A percentile compares a stretch with the other conserved stretches of the same genome.
Conservation (phyloP, 2,329 filamentous ascomycete species). For the Chaetomiaceae sp. region DNA sequence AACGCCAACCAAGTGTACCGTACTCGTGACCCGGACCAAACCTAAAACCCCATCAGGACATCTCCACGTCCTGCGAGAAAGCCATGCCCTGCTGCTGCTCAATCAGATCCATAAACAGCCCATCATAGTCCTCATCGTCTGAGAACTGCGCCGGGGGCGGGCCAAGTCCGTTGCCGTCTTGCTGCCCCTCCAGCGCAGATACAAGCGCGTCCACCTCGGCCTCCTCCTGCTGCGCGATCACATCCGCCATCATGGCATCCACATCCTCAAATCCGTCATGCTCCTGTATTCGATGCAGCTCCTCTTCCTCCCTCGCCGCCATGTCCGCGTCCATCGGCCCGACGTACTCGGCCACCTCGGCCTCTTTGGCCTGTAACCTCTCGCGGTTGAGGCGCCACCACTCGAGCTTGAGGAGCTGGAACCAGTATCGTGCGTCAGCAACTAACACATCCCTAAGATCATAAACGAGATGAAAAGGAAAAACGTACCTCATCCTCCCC, state of each 20-base stretch:
- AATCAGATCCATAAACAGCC: constrained; percentile 61
- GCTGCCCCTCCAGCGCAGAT: constrained; percentile 40
- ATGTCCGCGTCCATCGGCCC: constrained; percentile 33
- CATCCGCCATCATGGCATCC: constrained; percentile 52
- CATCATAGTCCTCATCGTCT: constrained; percentile 59
- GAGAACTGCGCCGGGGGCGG: constrained; percentile 36
- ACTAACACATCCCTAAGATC: not conserved
- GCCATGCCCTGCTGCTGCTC: constrained; percentile 33
- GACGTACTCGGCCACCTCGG: not conserved
- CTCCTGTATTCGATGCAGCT: constrained; percentile 25
- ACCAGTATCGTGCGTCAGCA: not conserved
- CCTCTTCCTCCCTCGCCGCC: constrained; percentile 26
- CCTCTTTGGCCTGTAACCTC: constrained; percentile 36
- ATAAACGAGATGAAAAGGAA: not conserved
- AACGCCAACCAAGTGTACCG: not conserved
- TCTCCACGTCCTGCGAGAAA: constrained; percentile 44
- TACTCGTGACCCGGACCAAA: not conserved
- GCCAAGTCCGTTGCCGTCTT: constrained; percentile 17
- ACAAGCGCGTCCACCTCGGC: constrained; percentile 54
- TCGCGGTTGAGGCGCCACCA: constrained; percentile 38
- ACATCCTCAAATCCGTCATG: constrained; percentile 27
- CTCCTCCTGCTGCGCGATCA: constrained; percentile 48
- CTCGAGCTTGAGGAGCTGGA: constrained; percentile 40
- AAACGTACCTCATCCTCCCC: constrained; percentile 55
- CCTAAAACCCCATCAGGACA: constrained; percentile 32